Percentiles rank a stretch among this genome's conserved stretches.
Evolutionary conservation across 371 early-diverging fungal genomes (phyloP).

Genomic region (Funneliformis caledonium): DNA sequence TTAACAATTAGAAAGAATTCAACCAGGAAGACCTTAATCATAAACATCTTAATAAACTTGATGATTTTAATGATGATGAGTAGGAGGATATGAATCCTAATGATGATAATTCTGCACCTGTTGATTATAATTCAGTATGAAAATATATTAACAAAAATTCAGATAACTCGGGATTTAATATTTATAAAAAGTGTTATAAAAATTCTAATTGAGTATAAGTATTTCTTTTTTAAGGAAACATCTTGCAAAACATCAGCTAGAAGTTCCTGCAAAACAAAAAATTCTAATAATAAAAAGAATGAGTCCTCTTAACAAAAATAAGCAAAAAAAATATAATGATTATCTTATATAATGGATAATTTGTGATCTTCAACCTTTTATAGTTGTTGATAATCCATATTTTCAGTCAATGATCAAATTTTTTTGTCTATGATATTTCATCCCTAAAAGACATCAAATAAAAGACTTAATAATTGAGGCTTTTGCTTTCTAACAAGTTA

Average conservation of each 20-base stretch:
- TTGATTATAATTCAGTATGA: background rate
- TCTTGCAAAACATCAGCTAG: background rate
- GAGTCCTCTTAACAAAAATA: no score
- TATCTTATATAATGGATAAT: conserved; percentile 5
- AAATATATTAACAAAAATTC: background rate
- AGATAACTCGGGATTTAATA: background rate
- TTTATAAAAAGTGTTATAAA: background rate
- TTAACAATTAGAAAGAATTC: no score
- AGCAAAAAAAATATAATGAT: background rate
- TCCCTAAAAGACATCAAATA: background rate
- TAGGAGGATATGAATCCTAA: no score
- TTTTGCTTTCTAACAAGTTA: no score
- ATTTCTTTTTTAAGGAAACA: background rate
- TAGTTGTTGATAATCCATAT: background rate
- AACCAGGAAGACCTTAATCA: no score
- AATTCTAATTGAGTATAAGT: background rate
- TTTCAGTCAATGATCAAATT: background rate
- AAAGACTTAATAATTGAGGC: background rate
- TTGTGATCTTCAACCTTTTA: conserved; percentile 21
- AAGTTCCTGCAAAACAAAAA: background rate
- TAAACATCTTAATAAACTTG: no score
- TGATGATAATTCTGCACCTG: no score
- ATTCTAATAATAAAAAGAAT: no score
- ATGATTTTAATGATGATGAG: no score
- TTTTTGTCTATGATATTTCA: background rate